Conservation (phyloP, 192 early-diverging fungal genomes). For the Backusella morwellensis region DNA sequence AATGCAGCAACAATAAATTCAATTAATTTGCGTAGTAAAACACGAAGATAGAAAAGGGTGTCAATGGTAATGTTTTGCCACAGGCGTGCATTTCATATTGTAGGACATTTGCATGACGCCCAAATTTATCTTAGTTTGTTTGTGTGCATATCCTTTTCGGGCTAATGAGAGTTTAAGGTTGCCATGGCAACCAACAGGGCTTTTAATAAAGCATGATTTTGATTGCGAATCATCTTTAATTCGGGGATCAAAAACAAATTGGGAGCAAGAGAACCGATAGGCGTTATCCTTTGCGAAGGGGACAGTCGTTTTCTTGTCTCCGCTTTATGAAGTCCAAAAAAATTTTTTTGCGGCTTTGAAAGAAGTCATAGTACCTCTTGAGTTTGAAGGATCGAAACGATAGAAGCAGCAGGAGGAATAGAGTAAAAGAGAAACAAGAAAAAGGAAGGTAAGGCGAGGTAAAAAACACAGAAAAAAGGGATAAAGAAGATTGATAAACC, state of each 20-base stretch:
- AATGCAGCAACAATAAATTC: no score
- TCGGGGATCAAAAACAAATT: slow-evolving; percentile 11
- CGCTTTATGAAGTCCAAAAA: slow-evolving; percentile 5
- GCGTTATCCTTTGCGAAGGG: background rate
- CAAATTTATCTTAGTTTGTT: background rate
- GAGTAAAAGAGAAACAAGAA: background rate
- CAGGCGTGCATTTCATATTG: background rate
- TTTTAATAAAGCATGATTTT: background rate
- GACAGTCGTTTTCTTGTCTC: slow-evolving; percentile 7
- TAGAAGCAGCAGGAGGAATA: background rate
- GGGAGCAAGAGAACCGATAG: background rate
- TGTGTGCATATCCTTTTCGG: background rate
- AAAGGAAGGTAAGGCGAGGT: background rate
- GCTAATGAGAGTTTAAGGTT: background rate
- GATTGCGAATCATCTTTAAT: background rate
- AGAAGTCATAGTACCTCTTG: background rate
- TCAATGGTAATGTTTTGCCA: background rate
- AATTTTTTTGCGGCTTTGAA: background rate
- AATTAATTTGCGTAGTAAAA: no score
- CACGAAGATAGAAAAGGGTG: background rate
- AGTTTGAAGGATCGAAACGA: no score
- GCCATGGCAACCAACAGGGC: background rate
- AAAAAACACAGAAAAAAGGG: background rate
- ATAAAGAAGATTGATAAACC: background rate
- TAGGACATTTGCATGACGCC: background rate